Conservation (phyloP, 1,284 basidiomycete species). For the Omphalotus olearius region DNA sequence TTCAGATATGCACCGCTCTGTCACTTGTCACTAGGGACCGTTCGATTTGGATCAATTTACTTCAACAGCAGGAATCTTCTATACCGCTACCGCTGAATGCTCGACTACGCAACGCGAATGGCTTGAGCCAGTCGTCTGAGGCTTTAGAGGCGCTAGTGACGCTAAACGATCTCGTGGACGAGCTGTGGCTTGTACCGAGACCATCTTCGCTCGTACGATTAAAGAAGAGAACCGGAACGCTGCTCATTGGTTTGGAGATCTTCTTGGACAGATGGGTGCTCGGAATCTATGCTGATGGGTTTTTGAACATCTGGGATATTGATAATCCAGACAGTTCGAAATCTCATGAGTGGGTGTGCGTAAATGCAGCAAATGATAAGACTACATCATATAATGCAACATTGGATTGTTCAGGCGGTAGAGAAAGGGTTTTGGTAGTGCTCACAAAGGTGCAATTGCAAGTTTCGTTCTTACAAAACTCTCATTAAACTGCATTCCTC, state of each 20-base stretch:
- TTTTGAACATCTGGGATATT: conserved; percentile 32
- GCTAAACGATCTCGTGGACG: conserved; percentile 5
- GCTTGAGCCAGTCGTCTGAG: conserved; percentile 1
- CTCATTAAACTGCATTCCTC: too few species aligned
- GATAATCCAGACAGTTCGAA: background rate
- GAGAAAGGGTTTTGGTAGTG: conserved; percentile 1
- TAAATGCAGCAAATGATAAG: conserved; percentile 2
- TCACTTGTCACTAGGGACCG: conserved; percentile 9
- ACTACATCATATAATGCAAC: conserved; percentile 5
- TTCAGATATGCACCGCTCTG: conserved; percentile 12
- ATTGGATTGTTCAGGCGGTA: background rate
- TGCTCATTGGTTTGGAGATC: conserved; percentile 29
- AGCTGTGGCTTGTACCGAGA: conserved; percentile 22
- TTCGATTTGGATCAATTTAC: conserved; percentile 9
- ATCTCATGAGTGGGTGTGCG: background rate
- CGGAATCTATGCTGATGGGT: conserved; percentile 32
- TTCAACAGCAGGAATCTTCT: background rate
- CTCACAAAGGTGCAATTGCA: conserved; percentile 3
- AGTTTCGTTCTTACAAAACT: background rate
- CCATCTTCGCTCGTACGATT: conserved; percentile 14
- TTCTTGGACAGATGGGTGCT: conserved; percentile 39
- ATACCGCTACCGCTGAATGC: conserved; percentile 1
- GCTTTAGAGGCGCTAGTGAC: conserved; percentile 8
- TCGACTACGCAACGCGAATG: background rate
- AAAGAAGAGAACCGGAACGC: conserved; percentile 13